These are phyloP conservation scores for Yamadazyma nakazawae DNA, from an alignment of 805 yeast species.

Conservation along the genomic window DNA sequence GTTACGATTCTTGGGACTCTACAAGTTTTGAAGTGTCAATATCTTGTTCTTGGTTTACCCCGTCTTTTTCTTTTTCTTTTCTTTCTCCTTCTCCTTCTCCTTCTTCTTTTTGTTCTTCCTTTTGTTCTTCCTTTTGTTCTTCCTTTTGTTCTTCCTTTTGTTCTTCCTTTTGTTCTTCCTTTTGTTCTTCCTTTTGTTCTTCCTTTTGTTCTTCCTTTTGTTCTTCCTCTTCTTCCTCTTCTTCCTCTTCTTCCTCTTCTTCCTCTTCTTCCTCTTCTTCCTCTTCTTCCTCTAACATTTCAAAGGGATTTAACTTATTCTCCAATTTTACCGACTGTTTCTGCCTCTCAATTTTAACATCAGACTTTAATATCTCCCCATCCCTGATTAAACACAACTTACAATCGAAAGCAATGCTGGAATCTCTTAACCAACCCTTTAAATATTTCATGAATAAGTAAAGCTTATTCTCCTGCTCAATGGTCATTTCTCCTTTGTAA, in stretches of 20 bases:
- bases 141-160: neutral
- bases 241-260: neutral
- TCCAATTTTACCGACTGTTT: constrained; percentile 6
- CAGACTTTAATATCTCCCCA: constrained; percentile 10
- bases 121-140: neutral
- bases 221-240: neutral
- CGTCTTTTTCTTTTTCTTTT: neutral
- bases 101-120: neutral
- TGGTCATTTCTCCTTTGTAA: constrained; percentile 20
- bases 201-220: neutral
- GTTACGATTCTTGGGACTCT: no score
- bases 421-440: constrained; percentile 28
- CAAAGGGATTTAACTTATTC: constrained; percentile 8
- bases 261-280: neutral
- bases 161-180: neutral
- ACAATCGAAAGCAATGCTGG: constrained; percentile 50
- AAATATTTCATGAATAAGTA: constrained; percentile 36
- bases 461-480: constrained; percentile 43
- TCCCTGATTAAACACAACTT: constrained; percentile 41
- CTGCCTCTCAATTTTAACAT: constrained; percentile 7
- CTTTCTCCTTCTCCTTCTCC: neutral
- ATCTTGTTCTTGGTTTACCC: neutral
- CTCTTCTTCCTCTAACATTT: neutral
- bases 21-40: no score
- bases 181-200: neutral